Base-by-base conservation (phyloP, 1,284 basidiomycete species). In the Fomitopsis palustris region DNA sequence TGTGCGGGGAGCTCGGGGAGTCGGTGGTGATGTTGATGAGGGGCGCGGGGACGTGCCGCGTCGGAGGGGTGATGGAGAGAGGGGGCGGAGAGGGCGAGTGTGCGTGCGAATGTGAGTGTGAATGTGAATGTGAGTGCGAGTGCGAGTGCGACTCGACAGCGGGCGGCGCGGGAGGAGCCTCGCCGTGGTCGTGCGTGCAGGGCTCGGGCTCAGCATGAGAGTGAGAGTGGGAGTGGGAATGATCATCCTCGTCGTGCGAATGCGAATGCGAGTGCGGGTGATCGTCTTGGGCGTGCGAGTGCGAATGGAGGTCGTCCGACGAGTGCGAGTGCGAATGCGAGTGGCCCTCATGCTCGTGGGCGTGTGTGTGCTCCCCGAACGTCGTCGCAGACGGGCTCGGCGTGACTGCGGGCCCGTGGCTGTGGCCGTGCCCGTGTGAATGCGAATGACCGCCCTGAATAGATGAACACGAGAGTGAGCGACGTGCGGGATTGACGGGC, bases 401-500 rank as follows among this genome's bases (percentile, higher is more conserved):
- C 1, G 58, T 45, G 37, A 71, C 64, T 4, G 57, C 64, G 19
- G 72, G 65, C 2, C 61, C 63, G 60, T 75, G 74, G 21, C 62
- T 62, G 49, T 76, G 73, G 5, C 71, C 75, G 56, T 83, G 78
- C 47, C 72, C 69, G 57, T 73, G 72, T 25, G 67, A 64, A 58
- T 69, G 68, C 0, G 80, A 83, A 70, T 87, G 85, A 6, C 84
- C 81, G 23, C 81, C 82, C 81, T 82, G 55, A 54, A 55, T 25
- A 41, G n/a, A 27, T 57, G 45, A 61, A 54, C 63, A 53, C 49
- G 25, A 53, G 43, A 1, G 4, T n/a, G 35, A 14, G 33, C 16
- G 39, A 10, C 51, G 10, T 38, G 27, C 23, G 49, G 37, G 16
- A 54, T 29, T 27, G 53, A 53, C 17, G 54, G 53, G 47, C 17